Base-by-base conservation (phyloP, 2,329 filamentous ascomycete genomes). In the Fusarium scirpi region DNA sequence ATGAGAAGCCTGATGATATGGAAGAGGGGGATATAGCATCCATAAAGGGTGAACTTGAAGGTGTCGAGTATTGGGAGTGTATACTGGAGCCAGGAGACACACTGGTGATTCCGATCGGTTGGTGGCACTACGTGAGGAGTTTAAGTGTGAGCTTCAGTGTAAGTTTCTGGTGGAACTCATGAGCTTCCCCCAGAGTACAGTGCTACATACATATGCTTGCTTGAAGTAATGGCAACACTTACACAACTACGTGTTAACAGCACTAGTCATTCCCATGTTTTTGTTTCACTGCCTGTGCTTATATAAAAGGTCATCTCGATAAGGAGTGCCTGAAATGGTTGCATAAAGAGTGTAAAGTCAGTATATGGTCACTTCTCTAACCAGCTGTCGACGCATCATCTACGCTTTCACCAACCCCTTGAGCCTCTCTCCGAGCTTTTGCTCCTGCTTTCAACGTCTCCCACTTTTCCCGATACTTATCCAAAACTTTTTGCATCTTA, bases 41-140 rank as follows among this genome's bases (percentile, higher is more conserved):
- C 18, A 78, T 81, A 77, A 83, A 62, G 72, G 76, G 52, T 74
- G 81, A 80, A 0, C 92, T 97, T 69, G 78, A 79, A 51, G 79
- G 85, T 1, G 84, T 92, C 3, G 82, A 86, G 57, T 95, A 91
- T 76, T 81, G 92, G 34, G 96, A 99, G 76, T 90, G 90, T 59
- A 86, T 98, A 3, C 81, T 99, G 8, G 88, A 86, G 30, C 91
- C 92, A 1, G 96, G 95, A 0, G 94, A 99, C 56, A 92, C 90
- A 69, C 78, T 99, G 56, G 96, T 97, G 78, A 93, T 99, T 56
- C 96, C 96, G 0, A 86, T 93, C 8, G 96, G 95, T 1, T 99
- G 96, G 95, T 99, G 96, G 96, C 96, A 99, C 83, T 98, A 98
- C 80, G 93, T 98, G 6, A 86, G 92, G 64, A 94, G 94, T 52